Conservation (phyloP, 345 rosid species). For the Rhizophora apiculata region DNA sequence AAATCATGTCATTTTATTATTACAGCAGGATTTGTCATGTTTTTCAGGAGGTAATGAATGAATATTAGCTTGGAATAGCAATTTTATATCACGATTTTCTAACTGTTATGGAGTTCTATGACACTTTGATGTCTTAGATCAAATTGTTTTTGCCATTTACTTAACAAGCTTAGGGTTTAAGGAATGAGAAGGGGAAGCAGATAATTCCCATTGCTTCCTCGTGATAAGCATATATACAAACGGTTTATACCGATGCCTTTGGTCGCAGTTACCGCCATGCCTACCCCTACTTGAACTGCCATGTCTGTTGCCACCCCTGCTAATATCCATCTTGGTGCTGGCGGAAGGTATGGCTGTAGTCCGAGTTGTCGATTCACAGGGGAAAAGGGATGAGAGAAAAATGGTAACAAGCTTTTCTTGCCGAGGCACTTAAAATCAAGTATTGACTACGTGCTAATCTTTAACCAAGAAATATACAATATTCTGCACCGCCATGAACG, state of each 20-base stretch:
- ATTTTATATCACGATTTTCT: too few species aligned
- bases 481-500: too few species aligned
- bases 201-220: slow-evolving; percentile 1
- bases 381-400: slow-evolving; percentile 4
- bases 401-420: neutral
- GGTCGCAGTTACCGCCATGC: slow-evolving; percentile 48
- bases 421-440: neutral
- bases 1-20: too few species aligned
- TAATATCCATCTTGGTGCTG: slow-evolving; percentile 41
- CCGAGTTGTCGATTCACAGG: slow-evolving; percentile 80
- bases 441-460: too few species aligned
- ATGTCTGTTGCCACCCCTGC: slow-evolving; percentile 38
- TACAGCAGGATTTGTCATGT: too few species aligned
- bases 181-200: neutral
- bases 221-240: slow-evolving; percentile 14
- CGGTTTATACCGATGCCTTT: slow-evolving; percentile 75
- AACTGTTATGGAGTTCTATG: too few species aligned
- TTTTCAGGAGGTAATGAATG: too few species aligned
- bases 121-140: too few species aligned
- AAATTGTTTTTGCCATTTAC: neutral
- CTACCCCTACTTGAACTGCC: slow-evolving; percentile 56
- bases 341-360: slow-evolving; percentile 50
- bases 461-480: too few species aligned
- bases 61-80: too few species aligned
- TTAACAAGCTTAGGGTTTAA: neutral